These are phyloP conservation scores for Cordyceps pruinosa DNA, from an alignment of 2,329 filamentous ascomycete species.

Conservation along the genomic window DNA sequence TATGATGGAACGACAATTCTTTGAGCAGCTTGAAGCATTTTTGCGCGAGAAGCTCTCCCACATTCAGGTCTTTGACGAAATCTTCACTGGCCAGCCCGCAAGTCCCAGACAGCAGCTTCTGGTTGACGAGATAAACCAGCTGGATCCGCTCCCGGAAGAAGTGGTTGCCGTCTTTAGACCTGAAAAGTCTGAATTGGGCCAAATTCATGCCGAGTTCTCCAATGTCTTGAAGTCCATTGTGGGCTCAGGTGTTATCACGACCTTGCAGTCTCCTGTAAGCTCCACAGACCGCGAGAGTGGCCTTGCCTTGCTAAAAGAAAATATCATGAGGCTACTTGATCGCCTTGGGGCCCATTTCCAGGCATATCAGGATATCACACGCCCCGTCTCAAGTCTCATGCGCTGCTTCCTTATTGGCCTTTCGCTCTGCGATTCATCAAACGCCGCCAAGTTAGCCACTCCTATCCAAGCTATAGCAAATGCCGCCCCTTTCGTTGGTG, in stretches of 20 bases:
- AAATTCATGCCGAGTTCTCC: slow-evolving; percentile 76
- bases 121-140: slow-evolving; percentile 50
- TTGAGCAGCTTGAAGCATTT: slow-evolving; percentile 45
- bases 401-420: slow-evolving; percentile 72
- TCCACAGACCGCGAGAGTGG: slow-evolving; percentile 26
- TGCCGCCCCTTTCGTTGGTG: slow-evolving; percentile 52
- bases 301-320: slow-evolving; percentile 45
- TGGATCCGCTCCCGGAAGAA: slow-evolving; percentile 61
- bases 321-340: slow-evolving; percentile 60
- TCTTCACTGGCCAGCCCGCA: slow-evolving; percentile 60
- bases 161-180: slow-evolving; percentile 67
- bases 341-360: slow-evolving; percentile 65
- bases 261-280: slow-evolving; percentile 21
- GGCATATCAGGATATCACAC: slow-evolving; percentile 78
- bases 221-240: slow-evolving; percentile 64
- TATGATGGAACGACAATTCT: slow-evolving; percentile 56
- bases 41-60: slow-evolving; percentile 52
- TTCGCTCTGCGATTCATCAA: slow-evolving; percentile 46
- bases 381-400: slow-evolving; percentile 71
- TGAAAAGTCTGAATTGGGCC: slow-evolving; percentile 55
- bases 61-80: slow-evolving; percentile 57
- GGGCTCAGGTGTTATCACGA: slow-evolving; percentile 36
- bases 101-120: slow-evolving; percentile 61
- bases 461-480: slow-evolving; percentile 32
- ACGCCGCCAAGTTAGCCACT: slow-evolving; percentile 35